Evolutionary conservation across 768 basidiomycete genomes (phyloP), one percentile per base, ranked within the genome.

Genomic region (Collybia nuda): DNA sequence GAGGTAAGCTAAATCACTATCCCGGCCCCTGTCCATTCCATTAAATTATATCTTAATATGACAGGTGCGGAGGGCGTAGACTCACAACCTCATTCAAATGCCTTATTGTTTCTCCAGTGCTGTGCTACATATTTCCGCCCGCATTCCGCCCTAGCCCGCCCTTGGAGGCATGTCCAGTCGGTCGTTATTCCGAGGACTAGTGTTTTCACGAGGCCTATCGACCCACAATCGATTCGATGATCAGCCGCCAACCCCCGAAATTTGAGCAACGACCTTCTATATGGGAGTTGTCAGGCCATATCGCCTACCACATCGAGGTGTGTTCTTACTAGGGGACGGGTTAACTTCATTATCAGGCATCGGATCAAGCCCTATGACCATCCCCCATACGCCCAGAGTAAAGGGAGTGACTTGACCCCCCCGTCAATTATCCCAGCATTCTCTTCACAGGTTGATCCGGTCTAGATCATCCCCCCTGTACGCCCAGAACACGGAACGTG

Each of bases 291-390:
- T 32, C 32, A 32, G 24, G 24, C 24, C 24, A 26, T 26, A 26
- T 26, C 37, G 22, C 46, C 37, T 26, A 47, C 32, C 3, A 26
- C 46, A 24, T 48, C 47, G 19, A 29, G 14, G 28, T 5, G 37
- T 14, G 24, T 29, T 40, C 39, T 22, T 24, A 40, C 35, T 24
- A 17, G 26, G 35, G 6, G 24, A 21, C n/a, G 23, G 24, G 24
- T 22, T 36, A 39, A 26, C 38, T 28, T 22, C 47, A 40, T 21
- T 48, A 48, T 41, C 40, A 22, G 14, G 39, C 28, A 48, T 48
- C 47, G 36, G 39, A 48, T 48, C 21, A 41, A 15, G 24, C 47
- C 47, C 6, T 48, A 29, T 48, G 47, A 48, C 26, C 12, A 32
- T 32, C 32, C 22, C 2, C 40, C 8, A 24, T 47, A 11, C 26